A percentile compares a stretch with the other conserved stretches of the same genome.
phyloP scores from a whole-genome alignment of 768 basidiomycete species.

The Dacryopinax primogenitus region DNA sequence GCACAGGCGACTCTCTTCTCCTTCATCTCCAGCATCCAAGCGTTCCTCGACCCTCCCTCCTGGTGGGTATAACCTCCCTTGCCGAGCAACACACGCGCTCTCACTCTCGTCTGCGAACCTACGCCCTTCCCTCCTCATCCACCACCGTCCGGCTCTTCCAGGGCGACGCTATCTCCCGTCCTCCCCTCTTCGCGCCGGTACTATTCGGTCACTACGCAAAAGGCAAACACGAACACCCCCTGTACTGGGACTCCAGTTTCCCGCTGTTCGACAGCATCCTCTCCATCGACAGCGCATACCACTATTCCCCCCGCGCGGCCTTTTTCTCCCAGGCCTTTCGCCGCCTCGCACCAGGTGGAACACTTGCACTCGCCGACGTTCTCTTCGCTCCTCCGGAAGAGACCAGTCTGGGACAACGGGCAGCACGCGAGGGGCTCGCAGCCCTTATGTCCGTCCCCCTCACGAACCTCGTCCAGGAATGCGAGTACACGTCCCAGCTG shows the following conservation, averaged over 20 bases:
- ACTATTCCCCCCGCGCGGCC: constrained; percentile 40
- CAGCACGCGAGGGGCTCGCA: background rate
- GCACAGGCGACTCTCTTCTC: constrained; percentile 53
- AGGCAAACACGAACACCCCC: constrained; percentile 32
- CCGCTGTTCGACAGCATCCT: constrained; percentile 38
- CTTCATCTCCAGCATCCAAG: constrained; percentile 38
- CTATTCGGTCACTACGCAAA: background rate
- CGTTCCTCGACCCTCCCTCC: constrained; percentile 35
- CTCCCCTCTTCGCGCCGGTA: background rate
- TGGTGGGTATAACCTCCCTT: constrained; percentile 50
- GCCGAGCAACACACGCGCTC: constrained; percentile 30
- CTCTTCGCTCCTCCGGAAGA: constrained; percentile 31
- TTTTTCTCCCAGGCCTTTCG: constrained; percentile 42
- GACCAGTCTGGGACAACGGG: constrained; percentile 21
- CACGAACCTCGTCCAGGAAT: constrained; percentile 37
- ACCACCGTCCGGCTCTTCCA: constrained; percentile 7
- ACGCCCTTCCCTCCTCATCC: constrained; percentile 33
- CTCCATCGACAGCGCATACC: constrained; percentile 58
- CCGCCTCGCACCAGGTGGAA: constrained; percentile 39
- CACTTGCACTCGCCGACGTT: constrained; percentile 49
- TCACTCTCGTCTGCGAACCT: background rate
- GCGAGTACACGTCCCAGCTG: constrained; percentile 37
- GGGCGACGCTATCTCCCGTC: constrained; percentile 13
- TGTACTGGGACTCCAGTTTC: constrained; percentile 27
- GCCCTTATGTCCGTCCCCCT: constrained; percentile 34